phyloP scores from a whole-genome alignment of 371 early-diverging fungal species.

The Mucor velutinosus region DNA sequence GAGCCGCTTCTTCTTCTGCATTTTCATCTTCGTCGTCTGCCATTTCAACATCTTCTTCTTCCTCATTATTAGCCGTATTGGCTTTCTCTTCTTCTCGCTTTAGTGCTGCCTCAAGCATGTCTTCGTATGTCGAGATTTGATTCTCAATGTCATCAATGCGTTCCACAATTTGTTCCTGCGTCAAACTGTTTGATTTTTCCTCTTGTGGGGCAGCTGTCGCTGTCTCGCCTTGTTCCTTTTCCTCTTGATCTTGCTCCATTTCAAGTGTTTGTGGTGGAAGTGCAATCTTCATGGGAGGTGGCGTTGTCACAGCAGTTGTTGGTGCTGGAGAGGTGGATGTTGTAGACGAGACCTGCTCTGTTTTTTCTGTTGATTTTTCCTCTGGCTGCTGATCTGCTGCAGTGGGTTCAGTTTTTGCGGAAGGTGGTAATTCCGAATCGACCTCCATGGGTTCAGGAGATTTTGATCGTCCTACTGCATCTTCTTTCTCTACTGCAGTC shows the following conservation, averaged over 20 bases:
- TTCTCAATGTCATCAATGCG: slow-evolving; percentile 56
- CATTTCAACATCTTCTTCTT: slow-evolving; percentile 13
- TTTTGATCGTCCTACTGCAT: background rate
- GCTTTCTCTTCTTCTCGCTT: slow-evolving; percentile 22
- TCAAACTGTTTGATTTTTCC: slow-evolving; percentile 12
- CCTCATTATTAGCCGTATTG: background rate
- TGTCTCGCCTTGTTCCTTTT: background rate
- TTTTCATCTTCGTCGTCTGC: slow-evolving; percentile 25
- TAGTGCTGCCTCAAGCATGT: slow-evolving; percentile 36
- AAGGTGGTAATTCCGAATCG: background rate
- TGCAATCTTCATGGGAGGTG: slow-evolving; percentile 15
- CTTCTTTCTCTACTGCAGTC: background rate
- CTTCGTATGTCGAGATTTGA: slow-evolving; percentile 50
- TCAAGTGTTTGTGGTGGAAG: background rate
- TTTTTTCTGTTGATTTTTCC: background rate
- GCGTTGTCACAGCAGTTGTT: background rate
- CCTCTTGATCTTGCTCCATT: background rate
- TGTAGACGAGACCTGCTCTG: slow-evolving; percentile 7
- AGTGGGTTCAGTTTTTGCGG: background rate
- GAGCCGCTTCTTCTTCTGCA: slow-evolving; percentile 22
- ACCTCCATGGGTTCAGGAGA: slow-evolving; percentile 7
- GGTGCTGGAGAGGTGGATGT: background rate
- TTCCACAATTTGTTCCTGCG: slow-evolving; percentile 54
- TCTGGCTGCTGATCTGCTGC: background rate
- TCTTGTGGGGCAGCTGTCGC: background rate